Conservation (phyloP, 129 eudicot genomes). For the Pulicaria dysenterica region DNA sequence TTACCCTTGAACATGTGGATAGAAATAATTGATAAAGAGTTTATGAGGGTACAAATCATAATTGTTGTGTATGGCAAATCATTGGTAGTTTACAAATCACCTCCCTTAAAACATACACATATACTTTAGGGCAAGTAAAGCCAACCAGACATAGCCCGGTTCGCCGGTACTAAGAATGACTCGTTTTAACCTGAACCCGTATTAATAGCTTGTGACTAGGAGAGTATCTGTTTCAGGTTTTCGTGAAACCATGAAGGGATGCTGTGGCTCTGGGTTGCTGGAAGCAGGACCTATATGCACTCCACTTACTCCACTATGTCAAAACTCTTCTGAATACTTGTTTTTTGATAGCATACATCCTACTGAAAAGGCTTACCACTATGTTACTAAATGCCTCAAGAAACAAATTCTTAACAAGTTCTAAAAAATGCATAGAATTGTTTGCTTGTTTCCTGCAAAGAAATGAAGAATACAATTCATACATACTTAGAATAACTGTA, state of each 20-base stretch:
- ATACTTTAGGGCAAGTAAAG: too few species aligned
- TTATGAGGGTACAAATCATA: too few species aligned
- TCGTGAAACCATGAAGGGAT: constrained; percentile 52
- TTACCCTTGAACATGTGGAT: too few species aligned
- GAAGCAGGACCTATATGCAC: constrained; percentile 58
- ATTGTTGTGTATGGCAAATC: too few species aligned
- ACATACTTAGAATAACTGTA: constrained; percentile 9
- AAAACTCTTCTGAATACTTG: constrained; percentile 47
- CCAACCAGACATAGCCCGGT: too few species aligned
- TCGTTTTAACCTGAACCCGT: too few species aligned
- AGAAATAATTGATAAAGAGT: too few species aligned
- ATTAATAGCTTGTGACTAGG: not conserved
- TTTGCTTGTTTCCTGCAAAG: not conserved
- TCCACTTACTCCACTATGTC: constrained; percentile 50
- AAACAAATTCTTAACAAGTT: constrained; percentile 37
- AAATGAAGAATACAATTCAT: constrained; percentile 10
- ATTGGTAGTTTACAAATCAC: too few species aligned
- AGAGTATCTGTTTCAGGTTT: constrained; percentile 40
- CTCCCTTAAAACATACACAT: too few species aligned
- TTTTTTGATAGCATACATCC: constrained; percentile 73
- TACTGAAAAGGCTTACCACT: constrained; percentile 47
- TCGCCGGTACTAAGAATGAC: too few species aligned
- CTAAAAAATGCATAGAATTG: constrained; percentile 19
- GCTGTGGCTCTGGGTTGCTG: constrained; percentile 57
- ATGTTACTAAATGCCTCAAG: constrained; percentile 35